phyloP scores from a whole-genome alignment of 768 basidiomycete species.

The Roridomyces roridus region DNA sequence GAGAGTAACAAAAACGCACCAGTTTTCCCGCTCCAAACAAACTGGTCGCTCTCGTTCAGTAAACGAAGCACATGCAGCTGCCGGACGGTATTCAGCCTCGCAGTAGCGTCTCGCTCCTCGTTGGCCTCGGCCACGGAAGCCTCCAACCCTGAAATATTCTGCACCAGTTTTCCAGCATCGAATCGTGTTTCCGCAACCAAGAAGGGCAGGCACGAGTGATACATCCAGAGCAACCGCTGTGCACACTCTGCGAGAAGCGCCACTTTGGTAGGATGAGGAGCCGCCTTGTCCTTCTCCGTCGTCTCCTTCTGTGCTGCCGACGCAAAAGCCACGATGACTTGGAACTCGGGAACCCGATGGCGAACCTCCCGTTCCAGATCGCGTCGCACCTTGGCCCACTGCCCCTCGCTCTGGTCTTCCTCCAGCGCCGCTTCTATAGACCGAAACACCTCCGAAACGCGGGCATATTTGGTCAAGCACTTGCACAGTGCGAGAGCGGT shows the following conservation, averaged over 20 bases:
- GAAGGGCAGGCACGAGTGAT: conserved; percentile 77
- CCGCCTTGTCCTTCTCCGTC: conserved; percentile 22
- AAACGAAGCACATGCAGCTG: conserved; percentile 82
- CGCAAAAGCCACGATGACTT: conserved; percentile 84
- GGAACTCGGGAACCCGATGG: conserved; percentile 83
- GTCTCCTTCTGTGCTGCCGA: conserved; percentile 57
- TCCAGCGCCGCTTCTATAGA: conserved; percentile 59
- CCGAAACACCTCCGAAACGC: conserved; percentile 56
- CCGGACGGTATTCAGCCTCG: conserved; percentile 51
- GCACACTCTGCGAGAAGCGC: conserved; percentile 81
- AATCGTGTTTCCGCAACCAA: conserved; percentile 82
- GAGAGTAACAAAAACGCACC: conserved; percentile 47
- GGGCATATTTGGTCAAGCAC: conserved; percentile 73
- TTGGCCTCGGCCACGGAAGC: conserved; percentile 7
- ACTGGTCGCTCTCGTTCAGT: conserved; percentile 79
- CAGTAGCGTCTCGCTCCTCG: conserved; percentile 35
- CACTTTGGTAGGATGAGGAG: conserved; percentile 41
- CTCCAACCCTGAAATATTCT: conserved; percentile 41
- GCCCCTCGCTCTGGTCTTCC: conserved; percentile 66
- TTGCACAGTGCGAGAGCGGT: conserved; percentile 80
- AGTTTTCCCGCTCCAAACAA: conserved; percentile 77
- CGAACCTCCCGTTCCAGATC: conserved; percentile 83
- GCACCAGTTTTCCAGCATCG: conserved; percentile 83
- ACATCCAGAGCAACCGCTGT: conserved; percentile 83
- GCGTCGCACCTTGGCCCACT: conserved; percentile 69